Evolutionary conservation across 129 eudicot genomes (phyloP), one percentile per base, ranked within the genome.

Genomic region (Pseudognaphalium luteoalbum): DNA sequence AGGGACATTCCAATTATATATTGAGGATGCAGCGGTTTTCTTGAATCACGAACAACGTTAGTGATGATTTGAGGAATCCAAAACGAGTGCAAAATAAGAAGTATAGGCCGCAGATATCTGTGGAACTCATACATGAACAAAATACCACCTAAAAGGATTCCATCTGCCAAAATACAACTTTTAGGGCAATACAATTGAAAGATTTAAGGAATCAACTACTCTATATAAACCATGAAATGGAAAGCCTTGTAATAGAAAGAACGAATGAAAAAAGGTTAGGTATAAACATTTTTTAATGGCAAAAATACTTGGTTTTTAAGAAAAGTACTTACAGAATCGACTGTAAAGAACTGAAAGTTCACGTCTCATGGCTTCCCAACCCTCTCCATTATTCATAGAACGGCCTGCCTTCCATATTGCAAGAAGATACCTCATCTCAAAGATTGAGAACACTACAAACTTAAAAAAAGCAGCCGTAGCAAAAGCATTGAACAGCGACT

Each of bases 401-500:
- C 98, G 86, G 86, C 85, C 83, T 7, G 98, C 98, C 86, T 94
- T 94, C 98, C 98, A 94, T 68, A 94, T 94, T 25, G 98, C 98
- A 70, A 94, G 96, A 78, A 94, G 98, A 83, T 94, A 94, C 68
- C 98, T 87, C 98, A 94, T 94, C 86, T 94, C 98, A 87, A 94
- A 94, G 76, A 94, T 94, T 16, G 98, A 91, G 81, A 94, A 94
- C 59, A 94, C 98, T 50, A 94, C 98, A 64, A 94, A 94, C 82
- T 94, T 94, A 81, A 94, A 94, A 85, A 94, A 94, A 17, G 98
- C 98, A 66, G 98, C 98, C 14, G 98, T 94, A 68, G 98, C 98
- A 79, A 94, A 94, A 14, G 98, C 98, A 84, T 94, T 94, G 56
- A 94, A 94, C 60, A 94, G 80, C 39, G 98, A 94, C 68, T 94